Evolutionary conservation across 352 stramenopile genomes (phyloP), one percentile per base, ranked within the genome.

Genomic region (Thraustotheca clavata): DNA sequence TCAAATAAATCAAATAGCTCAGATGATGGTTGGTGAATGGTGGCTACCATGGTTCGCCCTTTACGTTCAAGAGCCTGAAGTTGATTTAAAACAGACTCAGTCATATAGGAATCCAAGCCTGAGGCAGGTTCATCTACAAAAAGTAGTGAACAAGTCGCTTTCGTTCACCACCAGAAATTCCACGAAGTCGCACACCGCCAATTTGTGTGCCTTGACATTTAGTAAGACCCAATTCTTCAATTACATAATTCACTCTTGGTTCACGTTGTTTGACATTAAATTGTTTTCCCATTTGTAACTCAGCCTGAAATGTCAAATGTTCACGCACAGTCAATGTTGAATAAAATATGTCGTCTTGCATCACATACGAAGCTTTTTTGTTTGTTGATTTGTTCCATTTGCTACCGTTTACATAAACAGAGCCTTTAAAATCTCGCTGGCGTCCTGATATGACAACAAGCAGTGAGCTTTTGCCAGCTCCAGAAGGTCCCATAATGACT

Each of bases 391-490:
- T 68, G 35, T 24, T 68, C 71, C 77, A 84, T 7, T 63, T 63
- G 4, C 68, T 33, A n/a, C 93, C 91, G 48, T 80, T 87, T 26
- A 97, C 72, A 1, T 47, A 69, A 33, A 87, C 83, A 0, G 49
- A 68, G 22, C 83, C 77, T 33, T 80, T 73, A 4, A 89, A 85
- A 7, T 72, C 72, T 14, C 67, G 80, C 59, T 98, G 98, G 35
- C 91, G 76, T 12, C 91, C 73, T 0, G 93, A 88, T 52, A 98
- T 89, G 22, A 97, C 94, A 77, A 98, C 91, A 7, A 96, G 80
- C 6, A 98, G 78, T 1, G 92, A 96, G n/a, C 87, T 96, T 69
- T 98, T 97, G 11, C 90, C 89, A 32, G 85, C 80, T 12, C 84
- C 83, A 0, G 74, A 84, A 1, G 75, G 76, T 16, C 81, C 83